Base-by-base conservation (phyloP, 106 monocot genomes). In the Dactylorhiza incarnata region DNA sequence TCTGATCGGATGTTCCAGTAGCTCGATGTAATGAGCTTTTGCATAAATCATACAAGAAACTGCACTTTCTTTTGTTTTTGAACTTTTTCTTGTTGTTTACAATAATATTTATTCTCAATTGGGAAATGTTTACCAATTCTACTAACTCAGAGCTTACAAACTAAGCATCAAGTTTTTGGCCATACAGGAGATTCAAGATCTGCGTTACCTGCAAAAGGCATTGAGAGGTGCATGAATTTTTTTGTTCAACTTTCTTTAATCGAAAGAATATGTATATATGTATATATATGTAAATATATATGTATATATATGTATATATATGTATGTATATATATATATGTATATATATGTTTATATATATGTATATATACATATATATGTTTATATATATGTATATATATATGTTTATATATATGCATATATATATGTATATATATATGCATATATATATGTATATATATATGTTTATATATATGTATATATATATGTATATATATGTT, bases 131-230 rank as follows among this genome's bases (percentile, higher is more conserved):
- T 24, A 37, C 17, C 45, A 46, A 45, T 12, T 65, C 65, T 26
- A 29, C 29, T 26, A 65, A 37, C 65, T 24, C 2, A 5, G 24
- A 48, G 5, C n/a, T 72, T 73, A 15, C 23, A 16, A 44, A 13
- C 26, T 15, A 22, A 29, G 52, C 8, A 7, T 37, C 14, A 63
- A 7, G 20, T 49, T n/a, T 23, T 61, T 53, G 77, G n/a, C n/a
- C 29, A 78, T 84, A 74, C 89, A 95, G 95, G 74, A 72, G 83
- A 77, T 44, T 90, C 95, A 15, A 82, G 48, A 72, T 95, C 95
- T 49, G 80, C 81, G 10, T 70, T 85, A 10, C 95, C 88, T 26
- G 77, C 76, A 55, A 66, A 82, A 85, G 88, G 88, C 79, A 77
- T 88, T 87, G 95, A 92, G 88, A 92, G 95, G 95, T 95, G 70